These are phyloP conservation scores for Hawksworthiomyces lignivorus DNA, from an alignment of 2,329 filamentous ascomycete species.

Conservation along the genomic window DNA sequence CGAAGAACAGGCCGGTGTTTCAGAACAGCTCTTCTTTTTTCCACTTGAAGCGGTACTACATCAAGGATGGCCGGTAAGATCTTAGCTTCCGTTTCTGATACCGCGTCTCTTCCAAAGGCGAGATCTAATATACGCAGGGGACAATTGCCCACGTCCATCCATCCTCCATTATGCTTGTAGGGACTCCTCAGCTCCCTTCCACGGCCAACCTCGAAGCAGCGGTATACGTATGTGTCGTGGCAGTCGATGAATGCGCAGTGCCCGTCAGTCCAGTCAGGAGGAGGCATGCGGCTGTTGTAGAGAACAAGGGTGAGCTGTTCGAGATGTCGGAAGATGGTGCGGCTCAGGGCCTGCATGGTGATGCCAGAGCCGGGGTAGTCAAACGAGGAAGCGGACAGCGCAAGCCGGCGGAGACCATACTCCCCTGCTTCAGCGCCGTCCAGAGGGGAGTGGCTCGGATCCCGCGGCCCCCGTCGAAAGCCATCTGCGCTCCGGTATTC, in stretches of 20 bases:
- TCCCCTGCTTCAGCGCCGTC: neutral
- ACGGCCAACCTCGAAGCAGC: constrained; percentile 8
- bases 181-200: constrained; percentile 7
- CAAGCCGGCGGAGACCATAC: neutral
- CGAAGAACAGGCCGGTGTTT: too few species aligned
- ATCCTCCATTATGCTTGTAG: too few species aligned
- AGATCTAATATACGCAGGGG: constrained; percentile 9
- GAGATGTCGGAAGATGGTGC: constrained; percentile 10
- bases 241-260: constrained; percentile 11
- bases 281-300: constrained; percentile 7
- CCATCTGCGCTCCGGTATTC: neutral
- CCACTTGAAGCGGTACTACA: too few species aligned
- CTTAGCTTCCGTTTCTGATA: too few species aligned
- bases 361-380: constrained; percentile 2
- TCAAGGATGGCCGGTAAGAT: too few species aligned
- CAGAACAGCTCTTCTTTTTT: too few species aligned
- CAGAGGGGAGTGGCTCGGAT: neutral
- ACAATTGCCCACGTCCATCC: constrained; percentile 10
- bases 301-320: constrained; percentile 11
- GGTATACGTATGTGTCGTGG: constrained; percentile 8
- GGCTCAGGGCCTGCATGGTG: constrained; percentile 9
- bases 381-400: constrained; percentile 6
- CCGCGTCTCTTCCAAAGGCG: constrained; percentile 6
- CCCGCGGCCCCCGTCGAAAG: neutral
- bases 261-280: constrained; percentile 6